Evolutionary conservation across 2,329 filamentous ascomycete genomes (phyloP).

Genomic region (Aureobasidium musti): DNA sequence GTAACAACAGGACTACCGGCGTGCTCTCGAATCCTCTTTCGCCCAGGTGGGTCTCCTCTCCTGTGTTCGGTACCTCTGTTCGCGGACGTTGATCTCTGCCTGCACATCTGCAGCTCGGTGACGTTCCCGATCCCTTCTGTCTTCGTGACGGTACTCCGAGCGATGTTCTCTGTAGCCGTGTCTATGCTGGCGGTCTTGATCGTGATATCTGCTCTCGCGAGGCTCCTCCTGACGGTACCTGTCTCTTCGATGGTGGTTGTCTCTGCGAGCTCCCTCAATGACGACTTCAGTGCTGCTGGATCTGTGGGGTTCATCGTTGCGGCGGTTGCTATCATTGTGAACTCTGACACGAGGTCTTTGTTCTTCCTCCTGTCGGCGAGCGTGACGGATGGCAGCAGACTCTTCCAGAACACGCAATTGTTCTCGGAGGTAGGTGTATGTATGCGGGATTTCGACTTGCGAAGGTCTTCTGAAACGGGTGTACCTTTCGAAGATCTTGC

Average conservation of each 20-base stretch:
- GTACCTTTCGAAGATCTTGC: constrained; percentile 36
- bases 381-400: not conserved
- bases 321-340: constrained; percentile 2
- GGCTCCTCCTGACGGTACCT: constrained; percentile 12
- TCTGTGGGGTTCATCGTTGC: constrained; percentile 1
- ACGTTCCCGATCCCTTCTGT: constrained; percentile 1
- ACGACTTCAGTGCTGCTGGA: constrained; percentile 18
- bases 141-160: constrained; percentile 22
- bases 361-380: not conserved
- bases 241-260: constrained; percentile 4
- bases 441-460: constrained; percentile 49
- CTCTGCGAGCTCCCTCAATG: not conserved
- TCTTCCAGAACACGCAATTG: constrained; percentile 22
- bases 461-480: constrained; percentile 44
- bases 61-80: constrained; percentile 14
- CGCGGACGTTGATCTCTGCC: not conserved
- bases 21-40: constrained; percentile 6
- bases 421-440: constrained; percentile 38
- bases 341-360: constrained; percentile 7
- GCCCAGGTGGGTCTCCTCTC: constrained; percentile 20
- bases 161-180: not conserved
- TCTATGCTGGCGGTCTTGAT: not conserved
- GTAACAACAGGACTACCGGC: not conserved
- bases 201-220: constrained; percentile 3
- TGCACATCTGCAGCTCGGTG: not conserved